Base-by-base conservation (phyloP, 305 asterid species). In the Fraxinus floribunda region DNA sequence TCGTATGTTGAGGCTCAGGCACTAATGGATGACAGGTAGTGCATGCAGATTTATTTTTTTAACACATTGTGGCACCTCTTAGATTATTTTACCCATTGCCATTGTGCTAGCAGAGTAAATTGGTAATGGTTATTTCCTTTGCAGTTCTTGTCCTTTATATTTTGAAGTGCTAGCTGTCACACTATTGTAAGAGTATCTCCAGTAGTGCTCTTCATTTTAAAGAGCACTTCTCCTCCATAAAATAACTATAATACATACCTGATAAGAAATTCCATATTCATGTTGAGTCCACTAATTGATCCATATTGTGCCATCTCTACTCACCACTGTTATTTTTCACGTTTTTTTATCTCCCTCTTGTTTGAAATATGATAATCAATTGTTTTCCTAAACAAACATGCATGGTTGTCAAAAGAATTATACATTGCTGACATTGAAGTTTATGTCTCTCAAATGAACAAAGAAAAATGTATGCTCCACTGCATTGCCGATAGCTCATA, bases 1-100 rank as follows among this genome's bases (percentile, higher is more conserved):
- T 97, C 99, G 35, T 97, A 97, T 86, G 91, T 97, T 44, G 99
- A 97, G 92, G 99, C 99, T 82, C 99, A 97, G 94, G 98, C 98
- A 30, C 90, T 97, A 91, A 97, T 97, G 98, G 98, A 95, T 89
- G 99, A 97, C 76, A 92, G 98, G 99, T 97, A 87, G 83, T 62
- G 49, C 44, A 16, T 72, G 77, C 71, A 77, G 79, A 68, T 83
- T 38, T 68, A 76, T 76, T 82, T 80, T 38, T 74, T 44, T n/a
- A 7, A 15, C 66, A 35, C 60, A 73, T 6, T 76, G 32, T 71
- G 26, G 72, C 72, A 30, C 75, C 52, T 68, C 44, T 80, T 77
- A 39, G 60, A 15, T 77, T 81, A 44, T 75, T 70, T 70, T 70
- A 70, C 24, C 24, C 18, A 34, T 30, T 70, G 75, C 75, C 75